These are phyloP conservation scores for Cadophora sp. DNA, from an alignment of 2,329 filamentous ascomycete genomes.

Conservation along the genomic window DNA sequence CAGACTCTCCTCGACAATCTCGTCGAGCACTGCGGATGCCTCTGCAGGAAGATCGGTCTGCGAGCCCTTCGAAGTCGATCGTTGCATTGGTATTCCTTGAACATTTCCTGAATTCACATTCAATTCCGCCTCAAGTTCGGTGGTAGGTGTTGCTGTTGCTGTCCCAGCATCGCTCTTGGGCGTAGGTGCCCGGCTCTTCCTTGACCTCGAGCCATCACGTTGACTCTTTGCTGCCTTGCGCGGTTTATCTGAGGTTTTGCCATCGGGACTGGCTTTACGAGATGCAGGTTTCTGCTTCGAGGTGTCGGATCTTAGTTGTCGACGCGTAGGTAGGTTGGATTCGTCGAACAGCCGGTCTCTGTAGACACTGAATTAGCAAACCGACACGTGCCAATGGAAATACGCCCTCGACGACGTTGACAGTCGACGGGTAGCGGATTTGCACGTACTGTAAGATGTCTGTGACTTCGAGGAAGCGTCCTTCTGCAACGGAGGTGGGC, in stretches of 20 bases:
- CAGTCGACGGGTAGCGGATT: conserved; percentile 32
- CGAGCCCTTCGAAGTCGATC: conserved; percentile 42
- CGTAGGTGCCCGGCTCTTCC: conserved; percentile 37
- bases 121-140: conserved; percentile 12
- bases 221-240: conserved; percentile 35
- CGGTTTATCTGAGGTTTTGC: conserved; percentile 26
- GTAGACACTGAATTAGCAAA: conserved; percentile 38
- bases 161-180: conserved; percentile 35
- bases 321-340: conserved; percentile 57
- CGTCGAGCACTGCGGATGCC: conserved; percentile 33
- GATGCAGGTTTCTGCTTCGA: conserved; percentile 48
- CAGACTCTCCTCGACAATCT: conserved; percentile 36
- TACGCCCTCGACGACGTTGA: conserved; percentile 30
- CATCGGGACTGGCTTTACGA: conserved; percentile 36
- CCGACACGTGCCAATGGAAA: conserved; percentile 26
- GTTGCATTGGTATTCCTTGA: conserved; percentile 34
- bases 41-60: conserved; percentile 40
- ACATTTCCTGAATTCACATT: conserved; percentile 17
- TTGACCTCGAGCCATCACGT: conserved; percentile 37
- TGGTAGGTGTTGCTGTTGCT: conserved; percentile 25
- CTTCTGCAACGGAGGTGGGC: conserved; percentile 57
- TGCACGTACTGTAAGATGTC: conserved; percentile 66
- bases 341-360: conserved; percentile 59
- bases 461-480: conserved; percentile 60
- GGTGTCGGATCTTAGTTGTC: conserved; percentile 52